These are phyloP conservation scores for Venturia carpophila DNA, from an alignment of 2,329 filamentous ascomycete genomes.

Conservation along the genomic window DNA sequence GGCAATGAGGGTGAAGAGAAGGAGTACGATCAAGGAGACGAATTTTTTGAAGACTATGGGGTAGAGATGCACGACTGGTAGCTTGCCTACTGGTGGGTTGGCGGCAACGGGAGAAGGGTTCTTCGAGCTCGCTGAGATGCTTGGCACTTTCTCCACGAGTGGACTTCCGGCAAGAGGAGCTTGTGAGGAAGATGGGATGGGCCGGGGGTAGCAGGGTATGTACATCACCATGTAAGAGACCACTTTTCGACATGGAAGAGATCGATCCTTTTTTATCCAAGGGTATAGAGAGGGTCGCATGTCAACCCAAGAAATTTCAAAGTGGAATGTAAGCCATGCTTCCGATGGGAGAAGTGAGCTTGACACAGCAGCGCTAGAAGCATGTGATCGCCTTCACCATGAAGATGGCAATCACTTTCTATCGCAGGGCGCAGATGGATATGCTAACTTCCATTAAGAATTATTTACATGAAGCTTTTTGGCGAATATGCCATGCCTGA, in stretches of 20 bases:
- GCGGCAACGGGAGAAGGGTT: not conserved
- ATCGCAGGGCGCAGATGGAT: too few relatives aligned
- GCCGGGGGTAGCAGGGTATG: not conserved
- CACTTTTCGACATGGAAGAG: not conserved
- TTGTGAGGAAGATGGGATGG: not conserved
- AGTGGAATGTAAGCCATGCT: not conserved
- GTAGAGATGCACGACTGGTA: constrained; percentile 21
- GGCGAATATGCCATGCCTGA: not conserved
- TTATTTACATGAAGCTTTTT: constrained; percentile 6
- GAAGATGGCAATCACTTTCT: not conserved
- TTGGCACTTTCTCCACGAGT: too few relatives aligned
- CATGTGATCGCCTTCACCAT: not conserved
- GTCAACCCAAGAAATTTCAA: not conserved
- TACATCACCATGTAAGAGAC: constrained; percentile 8
- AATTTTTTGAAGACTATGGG: constrained; percentile 79
- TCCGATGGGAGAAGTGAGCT: not conserved
- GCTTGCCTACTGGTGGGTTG: not conserved
- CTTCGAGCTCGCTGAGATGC: not conserved
- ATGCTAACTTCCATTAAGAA: not conserved
- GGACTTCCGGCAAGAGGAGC: not conserved
- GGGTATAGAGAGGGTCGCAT: too few relatives aligned
- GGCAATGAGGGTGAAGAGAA: constrained; percentile 67
- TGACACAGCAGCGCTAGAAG: not conserved
- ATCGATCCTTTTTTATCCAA: not conserved
- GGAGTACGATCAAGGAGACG: constrained; percentile 70